A percentile compares a stretch with the other conserved stretches of the same genome.
phyloP scores from a whole-genome alignment of 75 land plant genomes.

The Sequoiadendron giganteum region DNA sequence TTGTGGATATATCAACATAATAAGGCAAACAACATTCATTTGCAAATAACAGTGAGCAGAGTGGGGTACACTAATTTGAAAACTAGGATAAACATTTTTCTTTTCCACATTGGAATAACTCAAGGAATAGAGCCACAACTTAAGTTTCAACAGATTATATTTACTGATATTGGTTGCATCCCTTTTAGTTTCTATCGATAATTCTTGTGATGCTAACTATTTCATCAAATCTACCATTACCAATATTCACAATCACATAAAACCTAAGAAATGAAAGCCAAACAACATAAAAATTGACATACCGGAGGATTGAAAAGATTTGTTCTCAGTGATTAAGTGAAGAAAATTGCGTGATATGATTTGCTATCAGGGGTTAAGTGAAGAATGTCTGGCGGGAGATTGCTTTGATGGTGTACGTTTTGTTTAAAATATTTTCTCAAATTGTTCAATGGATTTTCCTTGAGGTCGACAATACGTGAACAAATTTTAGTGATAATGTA shows the following conservation, averaged over 20 bases:
- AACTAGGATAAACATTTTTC: not conserved
- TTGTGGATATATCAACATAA: not conserved
- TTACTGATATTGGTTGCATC: not conserved
- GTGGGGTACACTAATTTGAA: not conserved
- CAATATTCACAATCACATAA: not conserved
- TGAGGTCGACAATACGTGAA: no score
- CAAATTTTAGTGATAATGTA: no score
- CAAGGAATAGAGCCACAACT: not conserved
- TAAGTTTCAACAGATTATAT: not conserved
- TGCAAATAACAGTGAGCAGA: not conserved
- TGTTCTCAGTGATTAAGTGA: no score
- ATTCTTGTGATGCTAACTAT: not conserved
- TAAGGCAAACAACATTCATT: not conserved
- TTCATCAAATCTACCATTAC: not conserved
- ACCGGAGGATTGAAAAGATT: constrained; percentile 99
- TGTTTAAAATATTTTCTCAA: no score
- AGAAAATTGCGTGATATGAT: no score
- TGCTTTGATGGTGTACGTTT: no score
- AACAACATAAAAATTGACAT: constrained; percentile 5
- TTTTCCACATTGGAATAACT: not conserved
- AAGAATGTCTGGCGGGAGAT: no score
- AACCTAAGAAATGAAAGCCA: not conserved
- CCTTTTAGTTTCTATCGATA: not conserved
- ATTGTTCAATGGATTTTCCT: no score
- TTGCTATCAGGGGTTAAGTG: no score